Percentiles rank a stretch among this genome's conserved stretches.
Evolutionary conservation across 768 basidiomycete species (phyloP).

Genomic region (Boletus eberwhitei): DNA sequence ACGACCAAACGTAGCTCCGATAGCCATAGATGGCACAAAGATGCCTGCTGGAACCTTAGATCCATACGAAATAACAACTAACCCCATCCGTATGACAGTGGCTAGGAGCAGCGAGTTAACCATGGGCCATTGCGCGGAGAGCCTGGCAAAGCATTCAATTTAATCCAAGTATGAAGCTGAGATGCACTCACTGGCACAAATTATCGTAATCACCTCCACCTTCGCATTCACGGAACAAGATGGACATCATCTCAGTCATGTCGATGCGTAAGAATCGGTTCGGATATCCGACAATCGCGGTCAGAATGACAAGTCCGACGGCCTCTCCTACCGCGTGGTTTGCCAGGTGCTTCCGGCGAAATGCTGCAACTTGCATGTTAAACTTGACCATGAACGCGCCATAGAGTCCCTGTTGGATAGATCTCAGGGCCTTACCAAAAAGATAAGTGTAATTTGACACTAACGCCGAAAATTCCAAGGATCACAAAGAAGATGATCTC

Average conservation of each 20-base stretch:
- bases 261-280: slow-evolving; percentile 95
- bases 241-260: slow-evolving; percentile 95
- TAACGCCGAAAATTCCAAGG: slow-evolving; percentile 92
- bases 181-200: slow-evolving; percentile 82
- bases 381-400: slow-evolving; percentile 97
- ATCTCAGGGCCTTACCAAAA: slow-evolving; percentile 9
- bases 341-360: slow-evolving; percentile 85
- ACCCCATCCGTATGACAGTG: slow-evolving; percentile 78
- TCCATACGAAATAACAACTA: slow-evolving; percentile 92
- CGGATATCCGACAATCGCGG: slow-evolving; percentile 89
- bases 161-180: neutral
- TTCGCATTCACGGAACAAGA: slow-evolving; percentile 95
- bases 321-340: slow-evolving; percentile 88
- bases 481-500: slow-evolving; percentile 96
- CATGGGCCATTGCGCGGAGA: slow-evolving; percentile 90
- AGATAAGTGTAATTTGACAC: slow-evolving; percentile 21
- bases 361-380: slow-evolving; percentile 91
- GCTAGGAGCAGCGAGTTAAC: slow-evolving; percentile 90
- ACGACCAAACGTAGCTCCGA: slow-evolving; percentile 94
- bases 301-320: slow-evolving; percentile 78
- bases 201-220: slow-evolving; percentile 88
- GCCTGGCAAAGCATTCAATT: slow-evolving; percentile 35
- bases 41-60: slow-evolving; percentile 97
- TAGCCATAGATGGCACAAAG: slow-evolving; percentile 98
- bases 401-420: slow-evolving; percentile 74